Evolutionary conservation across 495 filamentous ascomycete genomes (phyloP).

Genomic region (Talaromyces borbonicus): DNA sequence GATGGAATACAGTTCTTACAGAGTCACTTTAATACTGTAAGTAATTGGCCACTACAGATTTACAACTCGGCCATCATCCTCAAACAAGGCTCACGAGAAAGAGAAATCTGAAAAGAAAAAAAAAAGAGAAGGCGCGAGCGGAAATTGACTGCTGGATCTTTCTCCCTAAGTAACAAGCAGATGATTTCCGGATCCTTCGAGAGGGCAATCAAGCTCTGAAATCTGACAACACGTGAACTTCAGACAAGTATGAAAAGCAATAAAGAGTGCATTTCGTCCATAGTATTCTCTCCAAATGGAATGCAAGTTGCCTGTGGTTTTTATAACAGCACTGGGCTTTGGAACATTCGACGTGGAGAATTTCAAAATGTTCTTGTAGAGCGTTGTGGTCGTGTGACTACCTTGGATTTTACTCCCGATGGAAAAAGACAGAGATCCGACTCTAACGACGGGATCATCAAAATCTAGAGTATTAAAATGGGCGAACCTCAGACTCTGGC

Average conservation of each 20-base stretch:
- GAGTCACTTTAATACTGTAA: conserved; percentile 13
- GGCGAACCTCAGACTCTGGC: conserved; percentile 11
- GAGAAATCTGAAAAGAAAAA: conserved; percentile 7
- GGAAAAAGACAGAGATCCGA: conserved; percentile 5
- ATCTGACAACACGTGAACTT: too few species aligned
- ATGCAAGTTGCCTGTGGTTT: conserved; percentile 13
- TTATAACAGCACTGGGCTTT: too few species aligned
- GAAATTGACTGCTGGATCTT: neutral
- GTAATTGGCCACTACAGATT: conserved; percentile 13
- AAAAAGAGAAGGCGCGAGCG: neutral
- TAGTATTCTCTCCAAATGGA: neutral
- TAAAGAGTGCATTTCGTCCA: neutral
- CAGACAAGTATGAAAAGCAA: too few species aligned
- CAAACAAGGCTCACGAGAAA: conserved; percentile 10
- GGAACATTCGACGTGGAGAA: conserved; percentile 6
- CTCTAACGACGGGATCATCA: conserved; percentile 11
- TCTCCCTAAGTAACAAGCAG: neutral
- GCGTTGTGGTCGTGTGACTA: conserved; percentile 13
- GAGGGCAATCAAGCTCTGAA: too few species aligned
- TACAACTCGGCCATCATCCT: conserved; percentile 13
- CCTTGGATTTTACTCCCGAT: conserved; percentile 11
- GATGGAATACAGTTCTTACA: conserved; percentile 17
- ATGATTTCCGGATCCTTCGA: neutral
- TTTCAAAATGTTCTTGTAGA: conserved; percentile 11
- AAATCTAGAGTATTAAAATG: conserved; percentile 14